phyloP scores from a whole-genome alignment of 179 eudicot genomes.

The Amaranthus tricolor region DNA sequence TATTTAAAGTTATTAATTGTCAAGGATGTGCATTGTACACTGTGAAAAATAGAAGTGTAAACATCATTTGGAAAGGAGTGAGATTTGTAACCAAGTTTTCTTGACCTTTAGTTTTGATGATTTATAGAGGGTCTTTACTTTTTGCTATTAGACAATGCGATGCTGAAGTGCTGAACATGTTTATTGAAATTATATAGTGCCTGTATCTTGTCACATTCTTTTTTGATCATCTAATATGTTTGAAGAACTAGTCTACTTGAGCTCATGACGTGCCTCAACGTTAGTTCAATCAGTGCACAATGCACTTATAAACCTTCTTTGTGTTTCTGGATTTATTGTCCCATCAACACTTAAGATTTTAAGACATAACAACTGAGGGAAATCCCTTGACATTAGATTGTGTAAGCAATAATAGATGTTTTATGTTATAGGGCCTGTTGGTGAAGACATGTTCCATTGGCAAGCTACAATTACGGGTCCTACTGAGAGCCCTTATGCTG shows the following conservation, averaged over 20 bases:
- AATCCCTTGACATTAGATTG: no score
- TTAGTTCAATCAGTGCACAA: neutral
- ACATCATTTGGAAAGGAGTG: no score
- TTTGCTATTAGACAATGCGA: neutral
- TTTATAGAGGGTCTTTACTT: neutral
- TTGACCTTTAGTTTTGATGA: no score
- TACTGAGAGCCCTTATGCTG: slow-evolving; percentile 36
- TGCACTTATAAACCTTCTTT: neutral
- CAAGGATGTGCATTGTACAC: no score
- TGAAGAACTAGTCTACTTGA: neutral
- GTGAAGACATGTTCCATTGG: slow-evolving; percentile 42
- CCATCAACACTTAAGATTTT: neutral
- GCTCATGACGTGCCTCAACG: neutral
- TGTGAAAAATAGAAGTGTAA: no score
- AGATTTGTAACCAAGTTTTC: no score
- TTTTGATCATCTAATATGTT: neutral
- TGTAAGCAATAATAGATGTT: neutral
- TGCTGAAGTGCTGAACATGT: neutral
- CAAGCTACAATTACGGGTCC: slow-evolving; percentile 45
- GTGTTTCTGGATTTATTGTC: neutral
- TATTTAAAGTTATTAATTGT: no score
- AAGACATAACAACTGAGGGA: neutral
- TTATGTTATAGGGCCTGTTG: slow-evolving; percentile 31
- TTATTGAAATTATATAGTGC: no score
- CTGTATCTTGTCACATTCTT: no score